Percentiles rank a stretch among this genome's conserved stretches.
phyloP scores from a whole-genome alignment of 2,329 filamentous ascomycete genomes.

The Fusarium subtropicale region DNA sequence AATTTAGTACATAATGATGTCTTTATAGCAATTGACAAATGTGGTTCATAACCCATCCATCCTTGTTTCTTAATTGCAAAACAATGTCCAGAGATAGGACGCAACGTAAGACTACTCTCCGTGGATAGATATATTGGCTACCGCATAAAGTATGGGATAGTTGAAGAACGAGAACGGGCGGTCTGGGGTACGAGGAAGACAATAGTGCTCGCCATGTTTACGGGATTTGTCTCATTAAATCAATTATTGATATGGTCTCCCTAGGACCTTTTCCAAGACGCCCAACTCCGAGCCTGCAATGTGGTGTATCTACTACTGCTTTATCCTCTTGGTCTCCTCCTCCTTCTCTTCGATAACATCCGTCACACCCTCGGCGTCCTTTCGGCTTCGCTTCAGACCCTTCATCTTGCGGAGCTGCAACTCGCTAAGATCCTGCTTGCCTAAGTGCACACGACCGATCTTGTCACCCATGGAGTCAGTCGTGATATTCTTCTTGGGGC shows the following conservation, averaged over 20 bases:
- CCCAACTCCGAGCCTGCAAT: slow-evolving; percentile 49
- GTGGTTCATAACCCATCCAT: background rate
- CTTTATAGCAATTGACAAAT: slow-evolving; percentile 15
- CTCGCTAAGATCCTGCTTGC: slow-evolving; percentile 86
- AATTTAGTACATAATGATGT: slow-evolving; percentile 29
- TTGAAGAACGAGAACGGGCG: background rate
- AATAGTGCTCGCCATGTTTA: slow-evolving; percentile 8
- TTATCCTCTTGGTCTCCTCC: slow-evolving; percentile 55
- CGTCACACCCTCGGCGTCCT: slow-evolving; percentile 63
- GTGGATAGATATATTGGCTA: background rate
- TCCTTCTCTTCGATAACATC: slow-evolving; percentile 57
- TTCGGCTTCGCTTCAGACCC: slow-evolving; percentile 87
- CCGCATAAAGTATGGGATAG: background rate
- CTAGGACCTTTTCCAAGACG: slow-evolving; percentile 49
- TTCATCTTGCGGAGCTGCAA: slow-evolving; percentile 99
- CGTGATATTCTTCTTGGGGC: slow-evolving; percentile 95
- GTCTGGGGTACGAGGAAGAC: background rate
- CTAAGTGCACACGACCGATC: slow-evolving; percentile 90
- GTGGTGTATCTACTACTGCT: slow-evolving; percentile 46
- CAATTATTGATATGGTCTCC: slow-evolving; percentile 47
- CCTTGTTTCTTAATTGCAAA: background rate
- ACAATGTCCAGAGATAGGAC: background rate
- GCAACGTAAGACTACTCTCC: background rate
- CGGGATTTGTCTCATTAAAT: slow-evolving; percentile 38
- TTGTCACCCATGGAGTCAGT: slow-evolving; percentile 96